A percentile compares a stretch with the other conserved stretches of the same genome.
phyloP scores from a whole-genome alignment of 495 filamentous ascomycete species.

The Bombardia bombarda region DNA sequence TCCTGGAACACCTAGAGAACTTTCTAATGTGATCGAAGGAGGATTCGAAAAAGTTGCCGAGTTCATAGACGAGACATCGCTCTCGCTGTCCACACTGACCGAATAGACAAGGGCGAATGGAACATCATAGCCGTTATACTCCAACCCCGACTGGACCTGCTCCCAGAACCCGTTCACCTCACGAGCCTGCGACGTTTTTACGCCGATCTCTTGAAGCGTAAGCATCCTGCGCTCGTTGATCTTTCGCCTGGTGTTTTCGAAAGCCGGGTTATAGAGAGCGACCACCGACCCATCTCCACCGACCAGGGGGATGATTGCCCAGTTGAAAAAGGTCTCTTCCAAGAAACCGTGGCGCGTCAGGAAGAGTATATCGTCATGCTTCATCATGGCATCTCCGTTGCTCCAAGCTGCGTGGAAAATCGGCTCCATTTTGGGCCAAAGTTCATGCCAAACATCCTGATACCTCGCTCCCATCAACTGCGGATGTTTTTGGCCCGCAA shows the following conservation, averaged over 20 bases:
- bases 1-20: constrained; percentile 52
- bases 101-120: constrained; percentile 61
- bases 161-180: constrained; percentile 58
- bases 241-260: constrained; percentile 59
- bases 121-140: constrained; percentile 53
- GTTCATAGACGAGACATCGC: constrained; percentile 53
- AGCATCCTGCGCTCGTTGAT: constrained; percentile 59
- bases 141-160: constrained; percentile 47
- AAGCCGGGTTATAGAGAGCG: constrained; percentile 63
- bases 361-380: constrained; percentile 63
- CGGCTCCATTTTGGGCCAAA: constrained; percentile 55
- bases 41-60: constrained; percentile 46
- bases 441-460: constrained; percentile 54
- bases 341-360: constrained; percentile 50
- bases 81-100: constrained; percentile 50
- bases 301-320: constrained; percentile 61
- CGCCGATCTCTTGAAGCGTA: constrained; percentile 60
- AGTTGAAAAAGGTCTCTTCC: constrained; percentile 65
- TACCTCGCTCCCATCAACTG: constrained; percentile 60
- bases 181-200: constrained; percentile 56
- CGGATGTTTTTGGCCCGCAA: constrained; percentile 65
- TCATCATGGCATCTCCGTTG: constrained; percentile 63
- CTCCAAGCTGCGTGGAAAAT: constrained; percentile 49
- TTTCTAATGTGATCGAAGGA: constrained; percentile 52
- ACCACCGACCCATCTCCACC: constrained; percentile 51